Percentiles rank a stretch among this genome's conserved stretches.
Evolutionary conservation across 2,329 filamentous ascomycete genomes (phyloP).

Genomic region (Fusarium aywerte): DNA sequence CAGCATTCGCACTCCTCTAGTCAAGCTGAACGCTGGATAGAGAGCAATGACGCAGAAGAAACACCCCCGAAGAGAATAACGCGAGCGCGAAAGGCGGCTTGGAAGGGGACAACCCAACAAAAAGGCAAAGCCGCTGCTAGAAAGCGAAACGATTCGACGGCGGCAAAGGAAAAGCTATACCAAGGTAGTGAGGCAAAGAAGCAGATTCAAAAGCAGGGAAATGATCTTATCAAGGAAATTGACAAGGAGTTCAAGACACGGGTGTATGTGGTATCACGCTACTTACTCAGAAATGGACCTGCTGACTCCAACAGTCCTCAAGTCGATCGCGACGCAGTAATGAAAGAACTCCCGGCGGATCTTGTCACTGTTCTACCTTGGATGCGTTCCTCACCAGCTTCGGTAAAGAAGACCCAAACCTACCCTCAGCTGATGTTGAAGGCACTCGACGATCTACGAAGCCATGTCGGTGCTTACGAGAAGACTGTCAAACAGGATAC

Average conservation of each 20-base stretch:
- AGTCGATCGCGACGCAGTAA: neutral
- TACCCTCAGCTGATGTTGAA: conserved; percentile 21
- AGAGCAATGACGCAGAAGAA: conserved; percentile 23
- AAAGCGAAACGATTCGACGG: neutral
- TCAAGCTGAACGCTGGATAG: conserved; percentile 19
- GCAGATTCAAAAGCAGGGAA: conserved; percentile 39
- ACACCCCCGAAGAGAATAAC: conserved; percentile 25
- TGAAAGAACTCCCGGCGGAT: conserved; percentile 16
- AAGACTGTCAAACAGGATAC: conserved; percentile 26
- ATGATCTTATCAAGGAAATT: conserved; percentile 38
- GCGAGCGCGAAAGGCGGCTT: conserved; percentile 20
- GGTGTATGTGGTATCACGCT: conserved; percentile 17
- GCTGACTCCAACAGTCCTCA: conserved; percentile 10
- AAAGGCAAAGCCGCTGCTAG: neutral
- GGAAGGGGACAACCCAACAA: neutral
- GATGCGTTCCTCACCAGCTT: conserved; percentile 8
- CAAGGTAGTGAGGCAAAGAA: conserved; percentile 35
- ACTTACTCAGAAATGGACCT: neutral
- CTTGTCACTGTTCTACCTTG: conserved; percentile 37
- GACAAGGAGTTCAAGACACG: conserved; percentile 27
- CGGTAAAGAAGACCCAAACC: neutral
- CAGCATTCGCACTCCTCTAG: no score
- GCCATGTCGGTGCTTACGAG: conserved; percentile 42
- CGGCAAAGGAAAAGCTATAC: conserved; percentile 17
- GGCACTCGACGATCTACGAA: conserved; percentile 36